Percentiles rank a stretch among this genome's conserved stretches.
Evolutionary conservation across 768 basidiomycete genomes (phyloP).

Genomic region (Sporobolomyces roseus): DNA sequence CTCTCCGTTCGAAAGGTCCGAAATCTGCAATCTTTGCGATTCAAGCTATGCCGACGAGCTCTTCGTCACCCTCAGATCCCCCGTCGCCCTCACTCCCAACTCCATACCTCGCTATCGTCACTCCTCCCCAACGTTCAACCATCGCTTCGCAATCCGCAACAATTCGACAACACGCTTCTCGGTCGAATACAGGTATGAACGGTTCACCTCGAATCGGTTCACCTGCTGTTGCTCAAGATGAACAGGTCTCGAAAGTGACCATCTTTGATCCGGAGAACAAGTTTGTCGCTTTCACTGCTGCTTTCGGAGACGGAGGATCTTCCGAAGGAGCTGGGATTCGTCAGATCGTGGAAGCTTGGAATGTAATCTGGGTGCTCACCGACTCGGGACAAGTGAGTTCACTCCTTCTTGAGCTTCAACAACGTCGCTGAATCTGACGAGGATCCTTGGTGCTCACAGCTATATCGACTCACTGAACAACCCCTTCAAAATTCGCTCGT

Average conservation of each 20-base stretch:
- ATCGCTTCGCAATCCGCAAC: conserved; percentile 67
- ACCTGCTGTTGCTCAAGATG: conserved; percentile 4
- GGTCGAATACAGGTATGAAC: conserved; percentile 60
- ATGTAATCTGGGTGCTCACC: conserved; percentile 69
- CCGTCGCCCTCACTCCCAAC: conserved; percentile 63
- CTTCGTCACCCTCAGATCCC: conserved; percentile 69
- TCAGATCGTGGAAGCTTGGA: conserved; percentile 77
- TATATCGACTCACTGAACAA: conserved; percentile 38
- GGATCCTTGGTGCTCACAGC: conserved; percentile 26
- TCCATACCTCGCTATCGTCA: conserved; percentile 76
- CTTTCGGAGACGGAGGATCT: conserved; percentile 59
- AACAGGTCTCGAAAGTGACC: conserved; percentile 53
- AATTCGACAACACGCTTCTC: conserved; percentile 63
- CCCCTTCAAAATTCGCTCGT: conserved; percentile 31
- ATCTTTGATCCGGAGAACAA: conserved; percentile 91
- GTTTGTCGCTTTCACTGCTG: conserved; percentile 74
- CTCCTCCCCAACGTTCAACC: conserved; percentile 71
- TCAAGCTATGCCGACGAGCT: conserved; percentile 1
- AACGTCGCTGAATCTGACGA: background rate
- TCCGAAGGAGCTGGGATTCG: conserved; percentile 59
- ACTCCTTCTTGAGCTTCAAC: background rate
- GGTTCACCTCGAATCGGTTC: background rate
- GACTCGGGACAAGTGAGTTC: conserved; percentile 67
- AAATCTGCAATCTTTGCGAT: conserved; percentile 40
- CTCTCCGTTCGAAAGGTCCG: no score